Conservation (phyloP, 345 rosid species). For the Hibiscus syriacus region DNA sequence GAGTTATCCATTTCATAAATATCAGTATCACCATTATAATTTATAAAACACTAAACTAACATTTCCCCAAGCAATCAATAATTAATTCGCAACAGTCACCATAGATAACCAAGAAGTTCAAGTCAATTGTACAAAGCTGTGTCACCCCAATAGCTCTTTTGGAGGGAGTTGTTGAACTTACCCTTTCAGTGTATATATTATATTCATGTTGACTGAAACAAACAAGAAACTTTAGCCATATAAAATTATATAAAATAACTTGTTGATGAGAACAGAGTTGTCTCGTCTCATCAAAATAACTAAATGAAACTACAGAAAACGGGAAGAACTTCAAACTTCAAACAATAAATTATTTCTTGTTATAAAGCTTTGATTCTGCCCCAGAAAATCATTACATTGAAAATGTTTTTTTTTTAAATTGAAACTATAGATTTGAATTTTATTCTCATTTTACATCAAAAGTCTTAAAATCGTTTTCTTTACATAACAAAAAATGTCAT, state of each 20-base stretch:
- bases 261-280: too few species aligned
- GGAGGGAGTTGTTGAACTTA: not conserved
- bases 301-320: not conserved
- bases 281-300: too few species aligned
- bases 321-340: not conserved
- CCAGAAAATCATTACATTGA: not conserved
- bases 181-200: slow-evolving; percentile 7
- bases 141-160: not conserved
- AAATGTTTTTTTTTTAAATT: not conserved
- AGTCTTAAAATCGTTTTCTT: not conserved
- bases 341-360: not conserved
- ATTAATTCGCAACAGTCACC: slow-evolving; percentile 2
- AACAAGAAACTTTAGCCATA: not conserved
- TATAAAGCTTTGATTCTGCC: not conserved
- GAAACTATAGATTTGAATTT: not conserved
- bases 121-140: slow-evolving; percentile 6
- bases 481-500: not conserved
- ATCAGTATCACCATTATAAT: not conserved
- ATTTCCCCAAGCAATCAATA: not conserved
- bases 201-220: slow-evolving; percentile 5
- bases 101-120: not conserved
- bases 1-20: not conserved
- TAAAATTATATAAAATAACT: slow-evolving; percentile 4
- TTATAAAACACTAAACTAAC: not conserved
- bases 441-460: not conserved